phyloP scores from a whole-genome alignment of 768 basidiomycete genomes.

The Butyriboletus loyo region DNA sequence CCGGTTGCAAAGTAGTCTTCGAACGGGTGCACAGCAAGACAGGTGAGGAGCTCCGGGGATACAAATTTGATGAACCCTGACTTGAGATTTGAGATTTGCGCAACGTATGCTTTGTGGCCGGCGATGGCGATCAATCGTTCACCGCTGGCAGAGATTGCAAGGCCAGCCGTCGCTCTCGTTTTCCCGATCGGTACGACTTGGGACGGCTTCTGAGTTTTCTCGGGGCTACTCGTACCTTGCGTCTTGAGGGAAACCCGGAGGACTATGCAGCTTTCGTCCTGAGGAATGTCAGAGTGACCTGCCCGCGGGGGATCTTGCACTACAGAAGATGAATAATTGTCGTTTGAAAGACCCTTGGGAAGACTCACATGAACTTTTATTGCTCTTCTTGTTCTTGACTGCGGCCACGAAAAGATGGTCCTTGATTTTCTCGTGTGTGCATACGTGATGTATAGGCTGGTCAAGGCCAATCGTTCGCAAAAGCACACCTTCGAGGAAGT shows the following conservation, averaged over 20 bases:
- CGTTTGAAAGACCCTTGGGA: not conserved
- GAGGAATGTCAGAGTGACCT: not conserved
- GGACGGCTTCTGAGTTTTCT: slow-evolving; percentile 43
- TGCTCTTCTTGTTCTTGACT: slow-evolving; percentile 48
- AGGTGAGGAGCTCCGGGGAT: slow-evolving; percentile 76
- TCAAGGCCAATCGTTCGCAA: slow-evolving; percentile 70
- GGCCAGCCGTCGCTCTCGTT: slow-evolving; percentile 56
- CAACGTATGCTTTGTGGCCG: slow-evolving; percentile 77
- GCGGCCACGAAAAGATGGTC: slow-evolving; percentile 70
- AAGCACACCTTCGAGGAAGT: slow-evolving; percentile 81
- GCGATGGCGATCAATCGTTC: slow-evolving; percentile 73
- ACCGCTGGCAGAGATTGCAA: slow-evolving; percentile 74
- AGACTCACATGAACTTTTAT: slow-evolving; percentile 25
- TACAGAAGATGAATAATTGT: slow-evolving; percentile 3
- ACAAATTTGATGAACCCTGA: slow-evolving; percentile 81
- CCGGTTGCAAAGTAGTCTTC: slow-evolving; percentile 97
- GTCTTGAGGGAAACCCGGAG: slow-evolving; percentile 59
- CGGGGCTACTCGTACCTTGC: slow-evolving; percentile 35
- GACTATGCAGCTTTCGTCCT: slow-evolving; percentile 50
- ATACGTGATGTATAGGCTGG: slow-evolving; percentile 68
- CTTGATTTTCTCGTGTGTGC: slow-evolving; percentile 65
- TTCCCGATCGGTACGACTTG: slow-evolving; percentile 63
- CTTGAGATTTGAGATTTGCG: slow-evolving; percentile 50
- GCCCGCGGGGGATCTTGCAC: slow-evolving; percentile 6
- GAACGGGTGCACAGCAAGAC: slow-evolving; percentile 81